These are phyloP conservation scores for Dionaea muscipula DNA, from an alignment of 179 eudicot species.

Conservation along the genomic window DNA sequence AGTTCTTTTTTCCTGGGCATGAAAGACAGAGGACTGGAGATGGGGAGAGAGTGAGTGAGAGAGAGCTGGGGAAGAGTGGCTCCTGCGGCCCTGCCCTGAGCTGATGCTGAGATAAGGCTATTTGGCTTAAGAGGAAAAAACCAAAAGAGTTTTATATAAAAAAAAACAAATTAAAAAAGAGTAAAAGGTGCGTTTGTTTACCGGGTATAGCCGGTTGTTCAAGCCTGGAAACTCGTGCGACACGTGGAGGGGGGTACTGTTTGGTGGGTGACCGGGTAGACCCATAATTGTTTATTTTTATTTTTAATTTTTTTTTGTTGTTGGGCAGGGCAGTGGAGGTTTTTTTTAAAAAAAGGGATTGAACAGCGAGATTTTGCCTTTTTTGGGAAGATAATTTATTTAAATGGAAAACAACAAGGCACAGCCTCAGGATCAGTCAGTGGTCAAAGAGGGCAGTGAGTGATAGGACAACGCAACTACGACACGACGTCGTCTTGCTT, in stretches of 20 bases:
- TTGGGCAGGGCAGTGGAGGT: neutral
- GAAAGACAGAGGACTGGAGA: too few species aligned
- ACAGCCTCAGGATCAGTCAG: constrained; percentile 12
- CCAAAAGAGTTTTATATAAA: too few species aligned
- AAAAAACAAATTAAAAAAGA: neutral
- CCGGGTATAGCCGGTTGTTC: constrained; percentile 21
- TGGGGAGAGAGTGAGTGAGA: too few species aligned
- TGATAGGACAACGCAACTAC: constrained; percentile 19
- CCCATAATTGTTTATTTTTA: constrained; percentile 4
- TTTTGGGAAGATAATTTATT: too few species aligned
- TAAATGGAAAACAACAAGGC: constrained; percentile 3
- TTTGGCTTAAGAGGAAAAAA: too few species aligned
- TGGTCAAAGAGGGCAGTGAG: constrained; percentile 19
- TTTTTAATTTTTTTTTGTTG: constrained; percentile 3
- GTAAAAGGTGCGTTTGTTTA: neutral
- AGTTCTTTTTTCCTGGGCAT: too few species aligned
- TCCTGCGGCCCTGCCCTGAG: too few species aligned
- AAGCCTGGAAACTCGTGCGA: constrained; percentile 23
- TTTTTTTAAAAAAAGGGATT: too few species aligned
- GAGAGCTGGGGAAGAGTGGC: too few species aligned
- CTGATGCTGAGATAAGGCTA: too few species aligned
- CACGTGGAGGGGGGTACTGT: constrained; percentile 23
- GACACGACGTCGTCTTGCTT: constrained; percentile 24
- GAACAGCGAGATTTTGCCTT: neutral
- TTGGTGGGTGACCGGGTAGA: constrained; percentile 15